These are phyloP conservation scores for Evansstolkia leycettana DNA, from an alignment of 495 filamentous ascomycete genomes.

Conservation along the genomic window DNA sequence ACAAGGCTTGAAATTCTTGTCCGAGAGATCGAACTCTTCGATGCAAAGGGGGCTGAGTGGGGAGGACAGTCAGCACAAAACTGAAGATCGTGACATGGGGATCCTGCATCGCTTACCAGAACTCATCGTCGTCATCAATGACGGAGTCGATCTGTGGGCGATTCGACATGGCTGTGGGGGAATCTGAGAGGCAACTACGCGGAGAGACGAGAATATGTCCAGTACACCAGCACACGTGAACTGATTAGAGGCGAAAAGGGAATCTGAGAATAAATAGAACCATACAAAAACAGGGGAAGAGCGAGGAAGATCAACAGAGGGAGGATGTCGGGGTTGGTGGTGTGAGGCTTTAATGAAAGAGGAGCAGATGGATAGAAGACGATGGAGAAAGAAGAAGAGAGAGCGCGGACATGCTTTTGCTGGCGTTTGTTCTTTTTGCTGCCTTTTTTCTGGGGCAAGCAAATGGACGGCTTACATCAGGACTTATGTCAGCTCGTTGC, in stretches of 20 bases:
- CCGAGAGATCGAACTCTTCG: constrained; percentile 94
- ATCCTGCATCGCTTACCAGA: constrained; percentile 47
- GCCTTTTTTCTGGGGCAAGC: background rate
- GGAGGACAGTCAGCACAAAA: constrained; percentile 6
- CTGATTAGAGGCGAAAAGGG: constrained; percentile 10
- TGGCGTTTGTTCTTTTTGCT: background rate
- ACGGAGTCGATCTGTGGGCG: constrained; percentile 79
- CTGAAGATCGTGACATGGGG: background rate
- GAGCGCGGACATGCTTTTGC: constrained; percentile 7
- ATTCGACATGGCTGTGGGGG: constrained; percentile 38
- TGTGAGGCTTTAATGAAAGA: constrained; percentile 7
- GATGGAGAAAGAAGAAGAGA: constrained; percentile 7
- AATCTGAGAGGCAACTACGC: constrained; percentile 7
- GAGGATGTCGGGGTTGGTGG: constrained; percentile 4
- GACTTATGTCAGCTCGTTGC: constrained; percentile 15
- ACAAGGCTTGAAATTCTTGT: constrained; percentile 95
- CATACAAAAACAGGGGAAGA: constrained; percentile 6
- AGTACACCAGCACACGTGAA: constrained; percentile 19
- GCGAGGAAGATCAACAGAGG: constrained; percentile 1
- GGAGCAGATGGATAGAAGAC: constrained; percentile 8
- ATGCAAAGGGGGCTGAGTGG: constrained; percentile 78
- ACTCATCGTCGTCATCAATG: constrained; percentile 94
- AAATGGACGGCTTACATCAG: constrained; percentile 1
- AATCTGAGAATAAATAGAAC: constrained; percentile 6
- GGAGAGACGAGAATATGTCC: constrained; percentile 4